Base-by-base conservation (phyloP, 176 grass and related monocot genomes). In the Elymus sibiricus region DNA sequence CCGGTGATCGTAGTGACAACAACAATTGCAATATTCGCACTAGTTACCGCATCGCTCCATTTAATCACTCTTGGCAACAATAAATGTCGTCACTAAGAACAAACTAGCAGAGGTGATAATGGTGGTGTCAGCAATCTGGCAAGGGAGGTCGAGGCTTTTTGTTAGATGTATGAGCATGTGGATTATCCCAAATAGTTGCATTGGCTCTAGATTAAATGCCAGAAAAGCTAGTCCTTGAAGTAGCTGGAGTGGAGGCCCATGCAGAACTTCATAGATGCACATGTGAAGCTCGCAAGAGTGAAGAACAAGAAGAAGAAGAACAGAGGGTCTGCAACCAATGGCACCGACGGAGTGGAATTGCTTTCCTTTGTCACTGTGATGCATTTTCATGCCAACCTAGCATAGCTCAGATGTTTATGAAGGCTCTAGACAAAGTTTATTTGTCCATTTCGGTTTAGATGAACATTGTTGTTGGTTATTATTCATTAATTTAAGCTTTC, bases 221-320 rank as follows among this genome's bases (percentile, higher is more conserved):
- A 94, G 83, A 75, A 92, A 26, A 92, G n/a, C 94, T 27, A 94
- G 39, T 98, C 94, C 32, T 58, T 93, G 7, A 94, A 95, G 86
- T 84, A 88, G 49, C 68, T 98, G 17, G 97, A 96, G 84, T 80
- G 2, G 73, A 88, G 96, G 78, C 86, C 92, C 32, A 98, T 98
- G 97, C 90, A 96, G 82, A 92, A 94, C 60, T 96, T 98, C 5
- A 87, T 92, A 0, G 90, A 98, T 9, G 89, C 92, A 7, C 94
- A 98, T 71, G 92, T 96, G n/a, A 95, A 94, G 84, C 88, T 95
- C 35, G 79, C 88, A 22, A 92, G 90, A 82, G 87, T 87, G 49
- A 95, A 94, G 82, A 91, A 88, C 0, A 14, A 71, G 25, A 96
- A n/a, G 11, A 88, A 84, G 88, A 88, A 91, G 85, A 68, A 40